Evolutionary conservation across 352 stramenopile species (phyloP), one percentile per base, ranked within the genome.

Genomic region (Phytopythium sindhum): DNA sequence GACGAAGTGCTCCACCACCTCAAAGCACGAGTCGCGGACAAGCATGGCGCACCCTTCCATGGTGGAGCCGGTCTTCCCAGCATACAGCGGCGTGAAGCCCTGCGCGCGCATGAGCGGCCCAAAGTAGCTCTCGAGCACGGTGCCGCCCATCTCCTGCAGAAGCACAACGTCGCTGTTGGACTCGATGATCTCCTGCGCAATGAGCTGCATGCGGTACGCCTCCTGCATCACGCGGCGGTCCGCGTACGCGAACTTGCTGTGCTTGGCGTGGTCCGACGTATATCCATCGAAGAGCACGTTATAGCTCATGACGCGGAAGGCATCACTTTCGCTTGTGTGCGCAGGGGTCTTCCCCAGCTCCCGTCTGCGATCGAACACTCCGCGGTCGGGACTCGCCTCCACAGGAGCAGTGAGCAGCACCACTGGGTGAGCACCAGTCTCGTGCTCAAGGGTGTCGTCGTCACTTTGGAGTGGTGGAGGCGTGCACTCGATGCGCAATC

Each of bases 211-310:
- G 57, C 86, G 81, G 48, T 90, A 89, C 64, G 81, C 73, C 59
- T 92, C 81, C 23, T 80, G 68, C 41, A 91, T 67, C 23, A 81
- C 57, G 15, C 66, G 66, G 4, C 67, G 63, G 21, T 76, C 64
- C 2, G 74, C 81, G 62, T 90, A 90, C 57, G 78, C 66, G 60
- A 91, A 94, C 65, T 91, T 64, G 37, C 76, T 81, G 57, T 72
- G 69, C 67, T 85, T 74, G 29, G 77, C 73, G 42, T 86, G 78
- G 24, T 81, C 61, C 1, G 84, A 84, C 2, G 72, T 83, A 50
- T 93, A 94, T 4, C 85, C 84, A 33, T 86, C 75, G 56, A 82
- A 94, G 17, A 94, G 57, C 24, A 94, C 76, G 57, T 94, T 94
- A 66, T 94, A 94, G 61, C 72, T 89, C 86, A 94, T 92, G 19